Percentiles rank a stretch among this genome's conserved stretches.
Conservation (phyloP, 164 flowering plant species). For the Paratinospora sagittata region DNA sequence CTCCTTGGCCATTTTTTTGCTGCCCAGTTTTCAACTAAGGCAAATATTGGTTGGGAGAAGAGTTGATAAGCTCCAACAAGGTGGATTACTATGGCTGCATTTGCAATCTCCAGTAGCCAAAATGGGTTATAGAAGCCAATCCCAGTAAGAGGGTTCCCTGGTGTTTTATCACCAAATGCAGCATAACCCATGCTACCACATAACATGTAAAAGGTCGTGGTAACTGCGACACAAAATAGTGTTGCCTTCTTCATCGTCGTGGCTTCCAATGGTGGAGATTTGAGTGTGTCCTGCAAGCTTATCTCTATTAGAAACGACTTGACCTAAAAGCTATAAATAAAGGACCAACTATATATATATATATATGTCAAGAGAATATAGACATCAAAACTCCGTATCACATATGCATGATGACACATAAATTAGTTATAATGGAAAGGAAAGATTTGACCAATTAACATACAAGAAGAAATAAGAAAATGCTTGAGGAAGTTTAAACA, state of each 20-base stretch:
- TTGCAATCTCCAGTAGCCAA: constrained; percentile 63
- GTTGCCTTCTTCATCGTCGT: constrained; percentile 70
- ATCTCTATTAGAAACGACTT: too few relatives aligned
- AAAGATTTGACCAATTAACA: too few relatives aligned
- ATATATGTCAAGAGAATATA: too few relatives aligned
- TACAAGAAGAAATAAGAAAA: too few relatives aligned
- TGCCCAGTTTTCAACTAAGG: constrained; percentile 50
- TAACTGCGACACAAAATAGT: constrained; percentile 31
- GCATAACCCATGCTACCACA: constrained; percentile 73
- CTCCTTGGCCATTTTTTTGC: constrained; percentile 33
- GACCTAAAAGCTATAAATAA: too few relatives aligned
- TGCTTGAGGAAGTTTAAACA: too few relatives aligned
- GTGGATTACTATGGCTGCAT: constrained; percentile 53
- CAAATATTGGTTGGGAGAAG: constrained; percentile 52
- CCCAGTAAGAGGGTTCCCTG: constrained; percentile 55
- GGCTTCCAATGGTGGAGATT: constrained; percentile 31
- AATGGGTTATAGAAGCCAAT: constrained; percentile 66
- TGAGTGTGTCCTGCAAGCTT: constrained; percentile 18
- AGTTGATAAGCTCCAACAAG: constrained; percentile 70
- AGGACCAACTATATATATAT: too few relatives aligned
- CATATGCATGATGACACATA: too few relatives aligned
- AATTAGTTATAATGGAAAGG: too few relatives aligned
- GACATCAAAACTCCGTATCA: too few relatives aligned
- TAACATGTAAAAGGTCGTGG: constrained; percentile 54
- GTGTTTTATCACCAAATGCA: constrained; percentile 51